A percentile compares a stretch with the other conserved stretches of the same genome.
These are phyloP conservation scores for Ascosphaera acerosa DNA, from an alignment of 2,329 filamentous ascomycete genomes.

Conservation along the genomic window DNA sequence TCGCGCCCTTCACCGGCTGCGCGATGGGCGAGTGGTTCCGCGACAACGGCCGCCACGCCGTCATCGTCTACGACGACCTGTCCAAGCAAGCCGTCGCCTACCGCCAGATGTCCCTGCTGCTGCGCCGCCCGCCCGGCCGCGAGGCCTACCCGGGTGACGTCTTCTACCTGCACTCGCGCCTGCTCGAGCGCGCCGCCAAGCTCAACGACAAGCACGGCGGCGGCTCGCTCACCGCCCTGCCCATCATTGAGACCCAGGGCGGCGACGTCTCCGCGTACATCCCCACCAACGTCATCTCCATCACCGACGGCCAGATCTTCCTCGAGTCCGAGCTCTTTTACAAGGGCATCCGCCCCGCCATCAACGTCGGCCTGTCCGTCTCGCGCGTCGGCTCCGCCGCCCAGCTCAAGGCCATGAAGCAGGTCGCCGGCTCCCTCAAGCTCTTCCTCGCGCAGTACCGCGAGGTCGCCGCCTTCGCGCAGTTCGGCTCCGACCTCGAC, in stretches of 20 bases:
- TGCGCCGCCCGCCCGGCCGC: constrained; percentile 93
- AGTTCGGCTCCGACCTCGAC: constrained; percentile 99
- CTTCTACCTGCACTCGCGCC: constrained; percentile 98
- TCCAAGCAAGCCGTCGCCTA: constrained; percentile 96
- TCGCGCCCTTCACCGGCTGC: constrained; percentile 63
- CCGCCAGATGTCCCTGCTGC: constrained; percentile 95
- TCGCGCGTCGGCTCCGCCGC: constrained; percentile 99
- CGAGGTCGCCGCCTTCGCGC: constrained; percentile 97
- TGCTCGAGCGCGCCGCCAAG: constrained; percentile 98
- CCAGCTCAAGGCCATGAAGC: constrained; percentile 99
- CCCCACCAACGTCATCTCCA: constrained; percentile 99
- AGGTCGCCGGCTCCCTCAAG: constrained; percentile 98
- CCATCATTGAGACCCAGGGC: constrained; percentile 98
- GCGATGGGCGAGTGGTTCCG: constrained; percentile 49
- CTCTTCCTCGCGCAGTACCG: constrained; percentile 99
- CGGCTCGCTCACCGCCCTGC: constrained; percentile 90
- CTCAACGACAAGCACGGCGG: constrained; percentile 88
- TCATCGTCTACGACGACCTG: constrained; percentile 84
- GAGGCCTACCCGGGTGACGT: constrained; percentile 98
- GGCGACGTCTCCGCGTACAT: constrained; percentile 99
- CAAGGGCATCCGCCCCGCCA: constrained; percentile 99
- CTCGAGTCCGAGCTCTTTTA: constrained; percentile 98
- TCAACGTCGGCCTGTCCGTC: constrained; percentile 99
- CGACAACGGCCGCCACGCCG: constrained; percentile 65
- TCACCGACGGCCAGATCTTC: constrained; percentile 99